Evolutionary conservation across 371 early-diverging fungal species (phyloP), one percentile per base, ranked within the genome.

Genomic region (Dichotomocladium elegans): DNA sequence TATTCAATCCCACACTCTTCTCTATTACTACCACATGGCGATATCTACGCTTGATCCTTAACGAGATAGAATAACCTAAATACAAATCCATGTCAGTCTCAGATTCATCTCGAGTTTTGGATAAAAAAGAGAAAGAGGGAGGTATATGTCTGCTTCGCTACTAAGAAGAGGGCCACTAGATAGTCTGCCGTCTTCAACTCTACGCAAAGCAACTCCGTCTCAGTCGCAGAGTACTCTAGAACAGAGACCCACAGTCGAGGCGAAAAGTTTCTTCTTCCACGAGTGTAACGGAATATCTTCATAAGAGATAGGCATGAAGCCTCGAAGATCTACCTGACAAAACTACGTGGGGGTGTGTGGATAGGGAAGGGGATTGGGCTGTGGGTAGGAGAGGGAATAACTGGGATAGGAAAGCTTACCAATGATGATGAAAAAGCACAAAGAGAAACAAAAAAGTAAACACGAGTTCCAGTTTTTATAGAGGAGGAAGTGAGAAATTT

Each of bases 201-300:
- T 30, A 17, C 22, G 9, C 21, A 31, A 48, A 48, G 49, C 49
- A 48, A 48, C 49, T 48, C 34, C 49, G 35, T 48, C n/a, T 34
- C 49, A 30, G 31, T 48, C 49, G 49, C 22, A 37, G 27, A 44
- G 35, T 31, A 24, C 49, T 48, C 49, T 48, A 48, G 35, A 48
- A 48, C 49, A 48, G 49, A 48, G 49, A 11, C 31, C 24, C 49
- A 48, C 49, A 48, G 49, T 17, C 49, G 49, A 48, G 35, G 35
- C 49, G 49, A 48, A 48, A 48, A 48, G n/a, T 48, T 48, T 48
- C 17, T 33, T 48, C 31, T 48, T 48, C 49, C 49, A 48, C 49
- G 49, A 48, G 49, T 48, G 49, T 48, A 48, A 48, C 49, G 49
- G 49, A 48, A 48, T 19, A 48, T 34, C 49, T 48, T 48, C 49